Base-by-base conservation (phyloP, 495 filamentous ascomycete genomes). In the Tricharina praecox region DNA sequence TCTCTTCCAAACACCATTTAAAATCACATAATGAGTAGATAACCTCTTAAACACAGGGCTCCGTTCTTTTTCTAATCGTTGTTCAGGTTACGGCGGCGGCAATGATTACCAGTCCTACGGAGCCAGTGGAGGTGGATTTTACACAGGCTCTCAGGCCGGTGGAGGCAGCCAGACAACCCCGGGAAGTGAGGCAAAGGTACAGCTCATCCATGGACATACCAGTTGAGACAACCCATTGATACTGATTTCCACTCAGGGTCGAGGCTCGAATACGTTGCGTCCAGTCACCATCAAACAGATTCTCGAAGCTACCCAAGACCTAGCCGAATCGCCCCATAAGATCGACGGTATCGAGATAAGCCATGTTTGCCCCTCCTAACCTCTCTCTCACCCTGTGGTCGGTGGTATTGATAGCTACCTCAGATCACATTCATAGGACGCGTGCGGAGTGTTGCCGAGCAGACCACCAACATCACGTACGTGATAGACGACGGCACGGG, bases 241-340 rank as follows among this genome's bases (percentile, higher is more conserved):
- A 9, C 28, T 2, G 28, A 20, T 50, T 13, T 49, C 53, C 18
- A 51, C 43, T 15, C 47, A 67, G 73, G 54, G 58, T 43, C 74
- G 78, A 51, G 64, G 57, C 49, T 72, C 77, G 59, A 74, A 86
- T 35, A 86, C 81, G 40, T 73, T 97, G 49, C 79, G 88, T 36
- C 86, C 90, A 0, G 80, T 94, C 33, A 97, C 90, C 34, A 82
- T 95, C 61, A 93, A 93, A 62, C 90, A 97, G 66, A 70, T 94
- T 35, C 67, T 85, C 56, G 84, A 94, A 62, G 79, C 82, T 44
- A 78, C 81, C 64, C 74, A 80, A 4, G 81, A 81, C 49, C 75
- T 77, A 39, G 73, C n/a, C 19, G 34, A 48, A 16, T 15, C 16
- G 13, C 16, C 20, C 15, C 39, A 15, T 28, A 76, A 75, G 40